These are phyloP conservation scores for Triticum monococcum DNA, from an alignment of 176 grass and related monocot species.

Conservation along the genomic window DNA sequence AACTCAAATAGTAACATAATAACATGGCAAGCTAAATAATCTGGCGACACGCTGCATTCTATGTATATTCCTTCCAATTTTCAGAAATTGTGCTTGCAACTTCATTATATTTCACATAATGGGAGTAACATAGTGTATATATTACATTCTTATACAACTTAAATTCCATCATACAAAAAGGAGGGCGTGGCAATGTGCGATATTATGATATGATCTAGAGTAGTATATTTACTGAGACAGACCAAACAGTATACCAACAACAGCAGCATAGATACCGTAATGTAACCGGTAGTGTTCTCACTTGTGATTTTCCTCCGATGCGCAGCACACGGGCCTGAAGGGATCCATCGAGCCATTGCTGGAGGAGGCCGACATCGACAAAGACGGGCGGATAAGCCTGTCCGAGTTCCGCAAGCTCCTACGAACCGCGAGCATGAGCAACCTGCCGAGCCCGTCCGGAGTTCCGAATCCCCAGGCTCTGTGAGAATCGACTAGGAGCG, in stretches of 20 bases:
- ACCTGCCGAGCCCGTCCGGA: slow-evolving; percentile 71
- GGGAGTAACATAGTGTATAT: no score
- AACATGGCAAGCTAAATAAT: no score
- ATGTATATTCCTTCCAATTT: no score
- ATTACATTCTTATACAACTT: no score
- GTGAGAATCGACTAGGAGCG: slow-evolving; percentile 14
- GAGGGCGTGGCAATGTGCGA: no score
- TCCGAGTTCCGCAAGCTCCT: slow-evolving; percentile 84
- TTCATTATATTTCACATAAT: no score
- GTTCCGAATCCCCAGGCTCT: slow-evolving; percentile 40
- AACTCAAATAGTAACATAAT: no score
- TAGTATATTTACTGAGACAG: no score
- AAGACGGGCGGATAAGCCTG: slow-evolving; percentile 89
- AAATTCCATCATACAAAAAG: no score
- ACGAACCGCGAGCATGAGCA: slow-evolving; percentile 89
- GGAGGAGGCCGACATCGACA: slow-evolving; percentile 86
- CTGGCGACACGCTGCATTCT: no score
- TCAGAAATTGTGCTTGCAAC: no score
- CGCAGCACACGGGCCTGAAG: slow-evolving; percentile 81
- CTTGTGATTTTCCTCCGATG: slow-evolving; percentile 17
- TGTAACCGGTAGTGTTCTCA: slow-evolving; percentile 8
- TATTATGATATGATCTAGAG: no score
- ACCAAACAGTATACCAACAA: background rate
- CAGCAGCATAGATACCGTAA: background rate
- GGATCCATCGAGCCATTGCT: slow-evolving; percentile 82